These are phyloP conservation scores for Xylaria arbuscula DNA, from an alignment of 2,329 filamentous ascomycete species.

Conservation along the genomic window DNA sequence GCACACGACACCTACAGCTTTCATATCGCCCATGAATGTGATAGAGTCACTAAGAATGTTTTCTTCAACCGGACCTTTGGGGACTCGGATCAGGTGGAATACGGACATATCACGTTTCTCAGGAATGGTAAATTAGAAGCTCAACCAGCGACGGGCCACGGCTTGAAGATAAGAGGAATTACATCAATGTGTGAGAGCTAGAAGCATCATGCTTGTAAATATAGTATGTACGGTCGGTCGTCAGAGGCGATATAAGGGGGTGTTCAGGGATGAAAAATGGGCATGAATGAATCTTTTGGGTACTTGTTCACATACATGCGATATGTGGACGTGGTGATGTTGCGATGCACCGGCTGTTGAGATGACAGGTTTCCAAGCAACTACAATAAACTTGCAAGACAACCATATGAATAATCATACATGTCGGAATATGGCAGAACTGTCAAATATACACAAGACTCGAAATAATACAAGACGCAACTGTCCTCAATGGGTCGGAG, in stretches of 20 bases:
- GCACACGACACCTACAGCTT: neutral
- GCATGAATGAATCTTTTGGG: conserved; percentile 38
- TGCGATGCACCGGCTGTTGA: neutral
- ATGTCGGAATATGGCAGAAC: neutral
- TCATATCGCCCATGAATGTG: neutral
- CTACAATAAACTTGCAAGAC: neutral
- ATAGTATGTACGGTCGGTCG: conserved; percentile 48
- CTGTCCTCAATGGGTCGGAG: conserved; percentile 12
- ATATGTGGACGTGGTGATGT: conserved; percentile 5
- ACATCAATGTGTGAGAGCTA: conserved; percentile 36
- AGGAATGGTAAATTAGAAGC: conserved; percentile 13
- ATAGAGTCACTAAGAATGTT: conserved; percentile 6
- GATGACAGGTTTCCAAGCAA: neutral
- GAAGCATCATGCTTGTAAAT: conserved; percentile 47
- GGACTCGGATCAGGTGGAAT: conserved; percentile 8
- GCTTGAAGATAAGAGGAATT: conserved; percentile 33
- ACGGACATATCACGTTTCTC: neutral
- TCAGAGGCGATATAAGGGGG: conserved; percentile 40
- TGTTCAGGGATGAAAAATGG: conserved; percentile 41
- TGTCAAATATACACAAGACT: neutral
- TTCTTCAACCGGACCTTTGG: conserved; percentile 9
- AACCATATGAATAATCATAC: neutral
- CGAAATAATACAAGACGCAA: neutral
- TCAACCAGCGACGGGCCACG: neutral
- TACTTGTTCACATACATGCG: conserved; percentile 18